Percentiles rank a stretch among this genome's conserved stretches.
Conservation (phyloP, 345 rosid genomes). For the Aurinia saxatilis region DNA sequence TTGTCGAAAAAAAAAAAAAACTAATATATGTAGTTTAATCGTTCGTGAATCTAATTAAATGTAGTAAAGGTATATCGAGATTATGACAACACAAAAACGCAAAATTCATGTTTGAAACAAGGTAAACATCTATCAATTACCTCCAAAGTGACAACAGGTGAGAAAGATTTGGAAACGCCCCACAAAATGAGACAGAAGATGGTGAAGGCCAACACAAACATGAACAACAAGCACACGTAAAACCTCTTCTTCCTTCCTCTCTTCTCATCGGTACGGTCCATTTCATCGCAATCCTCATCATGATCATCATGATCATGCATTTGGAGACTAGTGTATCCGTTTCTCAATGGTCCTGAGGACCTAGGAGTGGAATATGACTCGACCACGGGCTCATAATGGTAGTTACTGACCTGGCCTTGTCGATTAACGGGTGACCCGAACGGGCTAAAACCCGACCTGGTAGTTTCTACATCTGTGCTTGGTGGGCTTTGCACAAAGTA, state of each 20-base stretch:
- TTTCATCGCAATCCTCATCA: constrained; percentile 31
- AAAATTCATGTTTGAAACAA: background rate
- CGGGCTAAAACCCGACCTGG: constrained; percentile 60
- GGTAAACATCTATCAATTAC: constrained; percentile 21
- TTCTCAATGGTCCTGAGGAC: constrained; percentile 55
- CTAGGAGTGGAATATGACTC: constrained; percentile 69
- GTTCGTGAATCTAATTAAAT: too few species aligned
- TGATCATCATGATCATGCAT: constrained; percentile 20
- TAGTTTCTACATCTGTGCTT: constrained; percentile 66
- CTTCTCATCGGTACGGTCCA: constrained; percentile 4
- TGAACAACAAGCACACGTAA: constrained; percentile 39
- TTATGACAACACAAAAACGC: too few species aligned
- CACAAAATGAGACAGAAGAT: constrained; percentile 67
- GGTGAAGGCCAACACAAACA: constrained; percentile 51
- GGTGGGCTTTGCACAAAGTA: constrained; percentile 92
- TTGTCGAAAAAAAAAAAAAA: too few species aligned
- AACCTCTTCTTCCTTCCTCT: constrained; percentile 34
- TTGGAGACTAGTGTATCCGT: constrained; percentile 50
- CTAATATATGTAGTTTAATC: too few species aligned
- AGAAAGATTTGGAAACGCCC: constrained; percentile 75
- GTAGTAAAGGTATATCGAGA: too few species aligned
- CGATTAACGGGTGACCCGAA: constrained; percentile 53
- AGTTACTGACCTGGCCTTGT: constrained; percentile 62
- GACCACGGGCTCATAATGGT: constrained; percentile 48
- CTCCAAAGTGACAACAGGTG: constrained; percentile 56